Evolutionary conservation across 2,329 filamentous ascomycete genomes (phyloP), one percentile per base, ranked within the genome.

Genomic region (Celoporthe dispersa): DNA sequence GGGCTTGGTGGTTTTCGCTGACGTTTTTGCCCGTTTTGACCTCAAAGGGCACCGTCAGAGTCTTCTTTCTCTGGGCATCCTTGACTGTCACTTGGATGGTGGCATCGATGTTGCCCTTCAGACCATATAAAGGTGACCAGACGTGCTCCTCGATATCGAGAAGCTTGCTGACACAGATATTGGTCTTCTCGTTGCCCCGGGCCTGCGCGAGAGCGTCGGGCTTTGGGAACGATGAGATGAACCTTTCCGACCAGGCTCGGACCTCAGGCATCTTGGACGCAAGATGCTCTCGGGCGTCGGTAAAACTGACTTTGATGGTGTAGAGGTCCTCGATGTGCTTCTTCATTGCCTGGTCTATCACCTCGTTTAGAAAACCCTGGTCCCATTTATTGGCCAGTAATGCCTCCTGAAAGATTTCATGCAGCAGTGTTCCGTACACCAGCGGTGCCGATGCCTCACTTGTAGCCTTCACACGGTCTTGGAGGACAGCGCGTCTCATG

Each of bases 101-200:
- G 37, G 96, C 96, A 81, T 99, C 96, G 71, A 99, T 96, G 75
- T 98, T 99, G 39, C 96, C 96, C 79, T 99, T 99, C 22, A 99
- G 84, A 0, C 96, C 96, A 78, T 97, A 99, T 89, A 94, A 95
- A 0, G 96, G 96, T 8, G 95, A 98, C 96, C 96, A 99, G 37
- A 99, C 90, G 77, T 98, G 96, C 79, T 99, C 96, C 79, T 99
- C 96, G 12, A 99, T 93, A 77, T 98, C 96, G 19, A 99, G 90
- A 37, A 99, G 84, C 78, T 98, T 99, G 76, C 91, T 97, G 74
- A 99, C 90, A 74, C 92, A 94, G 87, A 98, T 91, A 69, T 87
- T 91, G 14, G 91, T 88, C 74, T 90, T 91, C 67, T 91, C 88
- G 55, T 91, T 92, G 76, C 94, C 91, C 62, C 92, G 88, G 73